phyloP scores from a whole-genome alignment of 257 asterid species.

The Solanum verrucosum region DNA sequence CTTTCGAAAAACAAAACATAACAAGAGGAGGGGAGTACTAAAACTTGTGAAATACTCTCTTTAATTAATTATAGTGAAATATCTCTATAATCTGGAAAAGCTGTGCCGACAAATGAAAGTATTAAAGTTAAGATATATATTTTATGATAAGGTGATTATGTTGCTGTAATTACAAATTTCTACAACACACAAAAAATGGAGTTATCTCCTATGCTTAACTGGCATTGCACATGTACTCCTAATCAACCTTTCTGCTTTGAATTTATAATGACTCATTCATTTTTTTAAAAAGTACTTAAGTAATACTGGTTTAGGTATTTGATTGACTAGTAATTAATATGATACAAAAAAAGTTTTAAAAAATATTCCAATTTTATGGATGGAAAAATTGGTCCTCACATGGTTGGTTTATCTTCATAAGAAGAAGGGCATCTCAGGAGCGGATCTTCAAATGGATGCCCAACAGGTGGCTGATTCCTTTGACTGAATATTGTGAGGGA shows the following conservation, averaged over 20 bases:
- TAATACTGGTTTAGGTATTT: neutral
- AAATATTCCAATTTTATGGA: conserved; percentile 8
- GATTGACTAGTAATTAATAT: neutral
- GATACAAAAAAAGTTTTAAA: neutral
- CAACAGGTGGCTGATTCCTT: conserved; percentile 14
- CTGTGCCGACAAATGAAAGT: conserved; percentile 1
- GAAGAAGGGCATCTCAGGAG: neutral
- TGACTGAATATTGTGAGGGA: neutral
- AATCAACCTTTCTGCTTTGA: neutral
- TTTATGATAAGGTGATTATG: neutral
- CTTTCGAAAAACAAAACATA: too few species aligned
- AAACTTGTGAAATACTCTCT: neutral
- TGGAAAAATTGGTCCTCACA: conserved; percentile 5
- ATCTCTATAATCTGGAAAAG: neutral
- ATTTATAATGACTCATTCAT: neutral
- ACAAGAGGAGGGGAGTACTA: neutral
- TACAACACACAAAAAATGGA: neutral
- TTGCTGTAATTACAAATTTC: neutral
- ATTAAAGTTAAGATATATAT: neutral
- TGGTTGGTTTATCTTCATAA: conserved; percentile 3
- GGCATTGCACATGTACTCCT: neutral
- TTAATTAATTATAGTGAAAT: neutral
- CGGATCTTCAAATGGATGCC: conserved; percentile 4
- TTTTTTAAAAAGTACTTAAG: neutral
- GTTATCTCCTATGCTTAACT: neutral